phyloP scores from a whole-genome alignment of 352 stramenopile genomes.

The Pythium diclinum region DNA sequence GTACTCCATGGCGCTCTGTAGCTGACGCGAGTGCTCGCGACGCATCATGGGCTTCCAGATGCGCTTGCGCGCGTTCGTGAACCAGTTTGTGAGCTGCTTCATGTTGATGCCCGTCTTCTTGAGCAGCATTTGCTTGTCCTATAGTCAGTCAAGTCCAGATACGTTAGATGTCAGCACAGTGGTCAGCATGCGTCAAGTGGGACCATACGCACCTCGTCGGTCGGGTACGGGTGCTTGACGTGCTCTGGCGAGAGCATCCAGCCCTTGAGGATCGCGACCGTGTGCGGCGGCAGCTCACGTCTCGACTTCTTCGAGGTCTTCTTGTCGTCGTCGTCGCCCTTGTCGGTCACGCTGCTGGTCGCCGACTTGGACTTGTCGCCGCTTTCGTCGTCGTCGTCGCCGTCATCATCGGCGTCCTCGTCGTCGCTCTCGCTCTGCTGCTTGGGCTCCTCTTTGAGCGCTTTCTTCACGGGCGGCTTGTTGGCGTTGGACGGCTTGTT shows the following conservation, averaged over 20 bases:
- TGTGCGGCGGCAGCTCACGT: constrained; percentile 78
- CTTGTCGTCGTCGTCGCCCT: constrained; percentile 35
- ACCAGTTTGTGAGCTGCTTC: constrained; percentile 91
- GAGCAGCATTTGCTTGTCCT: constrained; percentile 89
- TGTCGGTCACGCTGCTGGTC: constrained; percentile 15
- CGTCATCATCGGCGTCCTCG: constrained; percentile 17
- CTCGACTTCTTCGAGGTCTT: constrained; percentile 73
- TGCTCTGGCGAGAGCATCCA: constrained; percentile 90
- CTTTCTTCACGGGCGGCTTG: background rate
- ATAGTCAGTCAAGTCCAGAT: background rate
- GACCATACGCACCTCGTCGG: constrained; percentile 53
- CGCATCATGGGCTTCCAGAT: constrained; percentile 91
- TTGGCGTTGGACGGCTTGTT: constrained; percentile 26
- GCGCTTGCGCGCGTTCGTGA: constrained; percentile 86
- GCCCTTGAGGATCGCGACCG: constrained; percentile 80
- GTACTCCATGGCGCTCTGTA: constrained; percentile 72
- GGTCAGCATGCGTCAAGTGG: no score
- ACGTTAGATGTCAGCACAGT: no score
- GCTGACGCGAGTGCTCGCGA: constrained; percentile 71
- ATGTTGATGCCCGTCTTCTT: constrained; percentile 89
- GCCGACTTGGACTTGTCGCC: constrained; percentile 17
- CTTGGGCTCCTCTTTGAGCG: constrained; percentile 8
- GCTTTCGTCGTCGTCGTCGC: constrained; percentile 28
- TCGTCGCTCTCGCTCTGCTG: constrained; percentile 21
- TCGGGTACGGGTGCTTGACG: constrained; percentile 88